These are phyloP conservation scores for Yamadazyma paraphyllophila DNA, from an alignment of 805 yeast genomes.

Conservation along the genomic window DNA sequence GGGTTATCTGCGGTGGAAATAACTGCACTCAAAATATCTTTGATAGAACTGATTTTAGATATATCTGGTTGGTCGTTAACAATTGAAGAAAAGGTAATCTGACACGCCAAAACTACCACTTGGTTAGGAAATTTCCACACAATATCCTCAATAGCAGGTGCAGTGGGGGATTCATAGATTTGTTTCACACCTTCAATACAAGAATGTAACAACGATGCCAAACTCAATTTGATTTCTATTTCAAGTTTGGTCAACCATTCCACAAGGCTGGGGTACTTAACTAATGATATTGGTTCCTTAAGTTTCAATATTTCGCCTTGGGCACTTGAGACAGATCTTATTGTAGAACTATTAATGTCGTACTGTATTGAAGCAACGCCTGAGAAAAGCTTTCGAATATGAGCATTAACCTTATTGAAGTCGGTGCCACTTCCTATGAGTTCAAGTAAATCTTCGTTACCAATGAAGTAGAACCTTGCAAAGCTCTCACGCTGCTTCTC, in stretches of 20 bases:
- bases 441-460: conserved; percentile 86
- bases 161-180: neutral
- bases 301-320: conserved; percentile 62
- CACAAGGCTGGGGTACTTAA: conserved; percentile 42
- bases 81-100: conserved; percentile 51
- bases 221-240: conserved; percentile 44
- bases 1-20: neutral
- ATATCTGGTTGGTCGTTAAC: conserved; percentile 27
- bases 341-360: conserved; percentile 29
- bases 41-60: neutral
- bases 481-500: conserved; percentile 76
- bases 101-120: conserved; percentile 50
- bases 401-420: conserved; percentile 48
- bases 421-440: conserved; percentile 67
- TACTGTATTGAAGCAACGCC: conserved; percentile 51
- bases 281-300: conserved; percentile 40
- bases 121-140: conserved; percentile 53
- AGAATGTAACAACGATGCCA: conserved; percentile 33
- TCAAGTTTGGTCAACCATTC: conserved; percentile 69
- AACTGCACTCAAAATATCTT: neutral
- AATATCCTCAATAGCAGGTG: conserved; percentile 22
- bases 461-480: conserved; percentile 83
- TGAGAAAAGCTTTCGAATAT: conserved; percentile 67
- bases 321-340: conserved; percentile 54
- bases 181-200: neutral